Evolutionary conservation across 306 rosid species (phyloP), one percentile per base, ranked within the genome.

Genomic region (Trichosanthes truncata): DNA sequence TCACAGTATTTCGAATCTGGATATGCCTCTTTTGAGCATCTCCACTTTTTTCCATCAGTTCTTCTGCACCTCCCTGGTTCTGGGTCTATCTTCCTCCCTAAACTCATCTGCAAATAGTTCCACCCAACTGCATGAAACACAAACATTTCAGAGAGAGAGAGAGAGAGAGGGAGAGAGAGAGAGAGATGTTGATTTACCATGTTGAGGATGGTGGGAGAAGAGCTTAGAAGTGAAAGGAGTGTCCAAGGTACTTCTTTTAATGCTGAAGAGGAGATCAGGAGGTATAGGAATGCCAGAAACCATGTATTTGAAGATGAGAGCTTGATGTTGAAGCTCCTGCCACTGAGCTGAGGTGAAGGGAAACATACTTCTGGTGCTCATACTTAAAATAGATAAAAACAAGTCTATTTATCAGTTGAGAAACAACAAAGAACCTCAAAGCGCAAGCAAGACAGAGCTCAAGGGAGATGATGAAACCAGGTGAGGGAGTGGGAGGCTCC

Each of bases 241-340:
- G 51, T 94, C 96, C 77, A 90, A 53, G 81, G 71, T 82, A 82
- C 84, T 84, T 59, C 87, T 93, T 89, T 84, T 93, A 84, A 93
- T 82, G 69, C 91, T 76, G 86, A 87, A 88, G 82, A 93, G 89
- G 49, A 93, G 99, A 85, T 95, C 97, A 77, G 96, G 91, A 33
- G 99, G 99, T 48, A 95, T 88, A 41, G 93, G 89, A 13, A 95
- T 86, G 20, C 99, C 97, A 6, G 99, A 93, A 80, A 88, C 97
- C 91, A 95, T 93, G 93, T 93, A 95, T 87, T 95, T 95, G 87
- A 87, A 95, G 81, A 95, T 87, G 21, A 95, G 97, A 51, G 99
- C 99, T 88, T 95, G 99, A 78, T 91, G 97, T 83, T 95, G 97
- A 81, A 95, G 97, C 84, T 95, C 99, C 84, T 95, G 99, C 99